Evolutionary conservation across 2,329 filamentous ascomycete genomes (phyloP).

Genomic region (Xylaria sp.): DNA sequence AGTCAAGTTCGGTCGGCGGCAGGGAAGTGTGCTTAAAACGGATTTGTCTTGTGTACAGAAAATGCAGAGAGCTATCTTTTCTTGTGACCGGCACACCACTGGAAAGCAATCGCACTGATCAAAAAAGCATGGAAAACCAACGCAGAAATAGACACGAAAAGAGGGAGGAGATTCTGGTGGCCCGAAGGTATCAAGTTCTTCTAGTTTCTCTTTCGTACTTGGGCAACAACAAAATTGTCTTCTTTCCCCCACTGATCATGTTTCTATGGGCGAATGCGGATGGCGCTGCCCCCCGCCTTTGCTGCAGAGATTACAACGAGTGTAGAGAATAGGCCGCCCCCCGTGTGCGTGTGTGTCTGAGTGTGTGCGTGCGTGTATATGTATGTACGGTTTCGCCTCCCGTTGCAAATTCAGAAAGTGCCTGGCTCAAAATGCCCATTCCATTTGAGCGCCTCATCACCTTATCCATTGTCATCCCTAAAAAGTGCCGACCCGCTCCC

Average conservation of each 20-base stretch:
- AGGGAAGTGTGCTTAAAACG: slow-evolving; percentile 24
- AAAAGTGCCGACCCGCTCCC: slow-evolving; percentile 26
- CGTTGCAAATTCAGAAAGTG: slow-evolving; percentile 32
- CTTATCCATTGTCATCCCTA: slow-evolving; percentile 29
- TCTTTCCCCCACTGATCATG: slow-evolving; percentile 14
- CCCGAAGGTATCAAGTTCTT: slow-evolving; percentile 6
- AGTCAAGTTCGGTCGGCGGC: slow-evolving; percentile 22
- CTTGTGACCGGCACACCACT: slow-evolving; percentile 38
- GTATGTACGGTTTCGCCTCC: slow-evolving; percentile 30
- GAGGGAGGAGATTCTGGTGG: slow-evolving; percentile 24
- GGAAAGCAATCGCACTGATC: slow-evolving; percentile 31
- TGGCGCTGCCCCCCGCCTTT: slow-evolving; percentile 42
- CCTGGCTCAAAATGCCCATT: slow-evolving; percentile 33
- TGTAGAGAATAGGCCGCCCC: slow-evolving; percentile 48
- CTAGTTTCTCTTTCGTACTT: no score
- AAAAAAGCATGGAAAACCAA: slow-evolving; percentile 36
- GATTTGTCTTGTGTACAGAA: slow-evolving; percentile 36
- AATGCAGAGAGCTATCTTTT: slow-evolving; percentile 28
- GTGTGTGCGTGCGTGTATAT: no score
- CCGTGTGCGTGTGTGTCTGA: no score
- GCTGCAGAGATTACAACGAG: slow-evolving; percentile 53
- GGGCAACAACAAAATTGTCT: background rate
- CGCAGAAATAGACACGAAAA: slow-evolving; percentile 44
- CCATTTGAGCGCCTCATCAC: slow-evolving; percentile 32
- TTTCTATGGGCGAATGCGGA: slow-evolving; percentile 37